Evolutionary conservation across 1,284 basidiomycete genomes (phyloP).

Genomic region (Phenoliferia sp.): DNA sequence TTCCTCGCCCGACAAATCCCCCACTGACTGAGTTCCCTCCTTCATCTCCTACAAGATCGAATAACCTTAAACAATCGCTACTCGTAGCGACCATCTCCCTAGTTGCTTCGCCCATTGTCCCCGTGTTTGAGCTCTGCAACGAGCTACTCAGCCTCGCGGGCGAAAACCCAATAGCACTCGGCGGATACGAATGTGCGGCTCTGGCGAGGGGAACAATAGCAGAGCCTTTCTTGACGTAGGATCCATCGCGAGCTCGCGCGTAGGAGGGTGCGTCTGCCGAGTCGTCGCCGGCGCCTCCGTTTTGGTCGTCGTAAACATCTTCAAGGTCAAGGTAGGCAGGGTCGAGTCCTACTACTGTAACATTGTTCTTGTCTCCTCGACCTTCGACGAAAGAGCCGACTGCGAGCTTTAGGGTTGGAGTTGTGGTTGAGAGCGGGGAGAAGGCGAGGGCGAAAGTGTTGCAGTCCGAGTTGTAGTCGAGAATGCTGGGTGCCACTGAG

Average conservation of each 20-base stretch:
- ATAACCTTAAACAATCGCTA: conserved; percentile 80
- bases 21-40: conserved; percentile 43
- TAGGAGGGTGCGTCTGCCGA: not conserved
- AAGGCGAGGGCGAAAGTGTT: conserved; percentile 29
- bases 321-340: conserved; percentile 67
- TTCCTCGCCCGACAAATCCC: conserved; percentile 18
- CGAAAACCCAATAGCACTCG: conserved; percentile 76
- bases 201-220: conserved; percentile 70
- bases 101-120: conserved; percentile 39
- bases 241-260: conserved; percentile 9
- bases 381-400: conserved; percentile 68
- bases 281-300: conserved; percentile 1
- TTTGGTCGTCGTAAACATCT: conserved; percentile 57
- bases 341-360: conserved; percentile 67
- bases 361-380: conserved; percentile 52
- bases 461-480: conserved; percentile 30
- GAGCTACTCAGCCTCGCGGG: conserved; percentile 60
- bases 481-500: conserved; percentile 17
- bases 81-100: conserved; percentile 83
- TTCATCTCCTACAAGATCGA: conserved; percentile 63
- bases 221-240: conserved; percentile 15
- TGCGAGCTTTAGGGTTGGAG: conserved; percentile 48
- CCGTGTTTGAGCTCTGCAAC: conserved; percentile 57
- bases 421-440: conserved; percentile 27
- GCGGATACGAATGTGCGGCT: conserved; percentile 74